Conservation (phyloP, 192 early-diverging fungal genomes). For the Umbelopsis sp. region DNA sequence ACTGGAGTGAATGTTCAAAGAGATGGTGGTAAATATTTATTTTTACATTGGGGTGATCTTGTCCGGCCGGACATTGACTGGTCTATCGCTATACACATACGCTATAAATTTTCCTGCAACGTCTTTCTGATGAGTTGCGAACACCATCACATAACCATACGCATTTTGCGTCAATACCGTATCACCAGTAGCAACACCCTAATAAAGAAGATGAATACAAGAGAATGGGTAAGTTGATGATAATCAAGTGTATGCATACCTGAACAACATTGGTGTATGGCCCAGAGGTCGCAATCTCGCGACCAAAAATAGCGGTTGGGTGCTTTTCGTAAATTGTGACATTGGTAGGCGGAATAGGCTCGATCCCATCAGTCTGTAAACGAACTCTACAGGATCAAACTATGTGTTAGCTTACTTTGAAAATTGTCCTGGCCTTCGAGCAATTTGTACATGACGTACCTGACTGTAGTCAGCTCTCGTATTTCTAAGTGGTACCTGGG, state of each 20-base stretch:
- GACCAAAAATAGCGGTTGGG: constrained; percentile 46
- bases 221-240: background rate
- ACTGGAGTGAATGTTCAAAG: background rate
- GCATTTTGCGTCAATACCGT: constrained; percentile 47
- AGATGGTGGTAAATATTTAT: background rate
- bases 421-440: background rate
- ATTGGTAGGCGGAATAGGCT: constrained; percentile 66
- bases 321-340: constrained; percentile 66
- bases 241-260: constrained; percentile 11
- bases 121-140: constrained; percentile 49
- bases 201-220: constrained; percentile 1
- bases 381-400: constrained; percentile 49
- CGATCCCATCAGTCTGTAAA: constrained; percentile 65
- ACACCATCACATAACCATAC: constrained; percentile 50
- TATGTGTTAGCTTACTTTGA: background rate
- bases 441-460: constrained; percentile 35
- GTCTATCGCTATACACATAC: constrained; percentile 53
- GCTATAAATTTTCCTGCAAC: constrained; percentile 48
- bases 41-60: constrained; percentile 6
- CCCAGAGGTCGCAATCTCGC: constrained; percentile 59
- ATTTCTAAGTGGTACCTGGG: constrained; percentile 71
- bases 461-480: constrained; percentile 55
- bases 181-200: constrained; percentile 55
- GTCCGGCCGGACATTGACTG: constrained; percentile 36
- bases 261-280: constrained; percentile 56